These are phyloP conservation scores for Pichia deserticola DNA, from an alignment of 805 yeast genomes.

Conservation along the genomic window DNA sequence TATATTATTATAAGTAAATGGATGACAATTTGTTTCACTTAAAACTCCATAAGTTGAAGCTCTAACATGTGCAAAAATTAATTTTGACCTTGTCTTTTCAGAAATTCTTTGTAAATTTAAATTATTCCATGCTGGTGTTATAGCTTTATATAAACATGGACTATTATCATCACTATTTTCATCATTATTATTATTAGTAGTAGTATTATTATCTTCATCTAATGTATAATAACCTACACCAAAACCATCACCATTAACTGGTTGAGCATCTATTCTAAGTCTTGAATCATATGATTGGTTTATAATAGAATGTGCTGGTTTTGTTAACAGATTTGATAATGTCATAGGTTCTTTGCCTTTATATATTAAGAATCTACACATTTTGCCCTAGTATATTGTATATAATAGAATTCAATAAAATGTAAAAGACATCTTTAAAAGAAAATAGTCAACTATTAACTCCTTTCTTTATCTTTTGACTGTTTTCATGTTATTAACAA, in stretches of 20 bases:
- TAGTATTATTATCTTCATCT: slow-evolving; percentile 33
- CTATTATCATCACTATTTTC: slow-evolving; percentile 23
- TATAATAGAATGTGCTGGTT: slow-evolving; percentile 95
- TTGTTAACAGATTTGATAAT: slow-evolving; percentile 77
- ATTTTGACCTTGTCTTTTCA: slow-evolving; percentile 73
- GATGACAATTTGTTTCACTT: slow-evolving; percentile 95
- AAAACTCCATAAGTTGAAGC: slow-evolving; percentile 94
- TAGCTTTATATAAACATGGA: slow-evolving; percentile 91
- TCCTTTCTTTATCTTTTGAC: too few relatives aligned
- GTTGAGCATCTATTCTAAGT: slow-evolving; percentile 78
- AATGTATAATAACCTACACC: slow-evolving; percentile 88
- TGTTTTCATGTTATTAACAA: too few relatives aligned
- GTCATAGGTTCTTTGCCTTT: slow-evolving; percentile 87
- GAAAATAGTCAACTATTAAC: too few relatives aligned
- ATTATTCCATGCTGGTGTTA: slow-evolving; percentile 98
- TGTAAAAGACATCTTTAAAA: too few relatives aligned
- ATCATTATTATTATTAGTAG: slow-evolving; percentile 10
- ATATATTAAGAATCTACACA: slow-evolving; percentile 92
- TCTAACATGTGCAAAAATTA: slow-evolving; percentile 92
- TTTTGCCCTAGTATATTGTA: slow-evolving; percentile 21
- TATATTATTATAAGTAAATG: slow-evolving; percentile 77
- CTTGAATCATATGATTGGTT: slow-evolving; percentile 93
- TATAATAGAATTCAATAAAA: too few relatives aligned
- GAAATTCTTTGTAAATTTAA: slow-evolving; percentile 80
- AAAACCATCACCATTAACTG: slow-evolving; percentile 97